These are phyloP conservation scores for Trichoderma harzianum DNA, from an alignment of 2,329 filamentous ascomycete species.

Conservation along the genomic window DNA sequence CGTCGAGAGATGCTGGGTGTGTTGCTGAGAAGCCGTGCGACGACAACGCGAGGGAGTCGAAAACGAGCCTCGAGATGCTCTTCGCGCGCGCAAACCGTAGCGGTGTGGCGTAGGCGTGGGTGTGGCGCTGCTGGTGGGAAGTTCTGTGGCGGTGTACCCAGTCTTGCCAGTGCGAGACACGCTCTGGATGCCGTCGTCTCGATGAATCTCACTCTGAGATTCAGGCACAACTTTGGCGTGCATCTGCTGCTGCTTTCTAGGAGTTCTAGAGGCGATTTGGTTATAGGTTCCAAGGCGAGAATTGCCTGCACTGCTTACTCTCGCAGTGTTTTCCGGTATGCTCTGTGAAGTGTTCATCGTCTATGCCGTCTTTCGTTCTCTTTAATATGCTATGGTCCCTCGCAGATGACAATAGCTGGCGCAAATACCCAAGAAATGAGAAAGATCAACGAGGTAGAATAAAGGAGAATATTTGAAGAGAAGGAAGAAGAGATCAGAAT, in stretches of 20 bases:
- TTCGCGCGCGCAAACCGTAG: conserved; percentile 27
- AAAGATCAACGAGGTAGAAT: background rate
- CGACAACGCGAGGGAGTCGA: conserved; percentile 24
- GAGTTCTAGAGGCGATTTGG: background rate
- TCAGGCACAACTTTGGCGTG: background rate
- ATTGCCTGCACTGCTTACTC: background rate
- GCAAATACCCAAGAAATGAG: background rate
- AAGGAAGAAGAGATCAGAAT: background rate
- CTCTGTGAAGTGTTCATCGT: background rate
- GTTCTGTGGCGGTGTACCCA: conserved; percentile 17
- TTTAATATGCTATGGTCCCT: background rate
- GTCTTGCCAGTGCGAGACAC: background rate
- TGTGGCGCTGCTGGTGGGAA: background rate
- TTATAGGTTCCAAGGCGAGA: background rate
- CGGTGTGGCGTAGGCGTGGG: conserved; percentile 25
- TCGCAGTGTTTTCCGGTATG: background rate
- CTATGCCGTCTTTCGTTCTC: background rate
- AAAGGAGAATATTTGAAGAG: background rate
- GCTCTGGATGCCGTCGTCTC: background rate
- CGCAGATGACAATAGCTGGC: background rate
- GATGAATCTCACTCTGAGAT: background rate
- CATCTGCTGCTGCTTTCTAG: background rate
- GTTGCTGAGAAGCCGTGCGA: background rate
- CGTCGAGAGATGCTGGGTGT: background rate
- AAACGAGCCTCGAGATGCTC: conserved; percentile 23